These are phyloP conservation scores for Chlorella sp. DNA, from an alignment of 139 green algal species.

Conservation along the genomic window DNA sequence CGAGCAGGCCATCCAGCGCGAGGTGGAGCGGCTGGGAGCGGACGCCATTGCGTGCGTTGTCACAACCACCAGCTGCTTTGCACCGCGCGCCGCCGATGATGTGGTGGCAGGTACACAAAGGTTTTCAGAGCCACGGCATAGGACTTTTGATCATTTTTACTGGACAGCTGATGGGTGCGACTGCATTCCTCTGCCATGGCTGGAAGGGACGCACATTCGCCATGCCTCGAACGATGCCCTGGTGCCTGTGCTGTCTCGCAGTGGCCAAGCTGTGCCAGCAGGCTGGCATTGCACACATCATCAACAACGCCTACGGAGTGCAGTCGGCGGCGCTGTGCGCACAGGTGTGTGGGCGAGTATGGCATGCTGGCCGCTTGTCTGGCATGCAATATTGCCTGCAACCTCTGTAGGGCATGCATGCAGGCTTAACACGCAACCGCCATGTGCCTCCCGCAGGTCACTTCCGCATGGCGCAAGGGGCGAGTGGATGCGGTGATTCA, in stretches of 20 bases:
- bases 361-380: too few species aligned
- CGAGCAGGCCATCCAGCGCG: slow-evolving; percentile 43
- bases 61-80: slow-evolving; percentile 97
- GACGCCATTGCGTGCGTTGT: slow-evolving; percentile 73
- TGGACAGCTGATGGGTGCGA: too few species aligned
- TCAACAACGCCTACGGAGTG: slow-evolving; percentile 99
- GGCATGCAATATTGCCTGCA: background rate
- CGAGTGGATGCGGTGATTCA: slow-evolving; percentile 95
- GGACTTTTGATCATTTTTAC: too few species aligned
- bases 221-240: background rate
- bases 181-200: too few species aligned
- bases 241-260: background rate
- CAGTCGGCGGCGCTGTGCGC: slow-evolving; percentile 66
- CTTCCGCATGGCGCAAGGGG: slow-evolving; percentile 66
- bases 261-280: slow-evolving; percentile 81
- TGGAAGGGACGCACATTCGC: too few species aligned
- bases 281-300: slow-evolving; percentile 82
- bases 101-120: slow-evolving; percentile 53
- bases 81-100: slow-evolving; percentile 78
- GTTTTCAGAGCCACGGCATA: too few species aligned
- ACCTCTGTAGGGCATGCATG: background rate
- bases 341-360: background rate
- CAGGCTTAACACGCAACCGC: too few species aligned
- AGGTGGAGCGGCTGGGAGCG: slow-evolving; percentile 55
- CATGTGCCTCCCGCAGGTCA: too few species aligned